These are phyloP conservation scores for Trifolium pratense DNA, from an alignment of 306 rosid species.

Conservation along the genomic window DNA sequence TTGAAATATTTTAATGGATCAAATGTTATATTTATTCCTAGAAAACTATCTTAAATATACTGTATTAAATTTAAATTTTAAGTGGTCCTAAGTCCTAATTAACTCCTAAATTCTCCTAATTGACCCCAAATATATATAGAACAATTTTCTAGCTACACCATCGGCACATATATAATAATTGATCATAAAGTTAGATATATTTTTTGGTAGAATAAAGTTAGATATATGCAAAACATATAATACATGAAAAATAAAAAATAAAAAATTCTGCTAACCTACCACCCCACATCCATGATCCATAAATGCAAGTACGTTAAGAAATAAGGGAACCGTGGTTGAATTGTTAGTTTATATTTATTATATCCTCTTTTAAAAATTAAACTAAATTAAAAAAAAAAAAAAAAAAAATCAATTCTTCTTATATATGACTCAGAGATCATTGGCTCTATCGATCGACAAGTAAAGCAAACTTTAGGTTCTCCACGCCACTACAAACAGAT, in stretches of 20 bases:
- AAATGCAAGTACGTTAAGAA: constrained; percentile 35
- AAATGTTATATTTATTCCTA: not conserved
- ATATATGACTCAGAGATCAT: constrained; percentile 25
- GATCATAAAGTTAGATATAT: constrained; percentile 10
- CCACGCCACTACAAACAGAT: constrained; percentile 41
- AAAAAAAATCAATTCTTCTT: not conserved
- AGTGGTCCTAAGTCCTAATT: too few species aligned
- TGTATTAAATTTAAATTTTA: not conserved
- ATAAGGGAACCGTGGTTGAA: constrained; percentile 3
- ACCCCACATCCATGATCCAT: constrained; percentile 51
- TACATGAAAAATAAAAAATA: not conserved
- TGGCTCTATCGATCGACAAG: constrained; percentile 30
- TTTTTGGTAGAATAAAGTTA: too few species aligned
- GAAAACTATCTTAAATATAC: not conserved
- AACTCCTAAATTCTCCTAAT: too few species aligned
- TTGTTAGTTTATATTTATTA: not conserved
- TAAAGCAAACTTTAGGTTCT: constrained; percentile 39
- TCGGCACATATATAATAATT: not conserved
- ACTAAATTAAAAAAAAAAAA: not conserved
- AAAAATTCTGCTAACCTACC: constrained; percentile 42
- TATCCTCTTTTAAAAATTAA: constrained; percentile 13
- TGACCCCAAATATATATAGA: too few species aligned
- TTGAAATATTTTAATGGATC: not conserved
- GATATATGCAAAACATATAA: constrained; percentile 20
- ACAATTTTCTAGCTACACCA: not conserved